Percentiles rank a stretch among this genome's conserved stretches.
These are phyloP conservation scores for Blastocystis sp. DNA, from an alignment of 352 stramenopile genomes.

Conservation along the genomic window DNA sequence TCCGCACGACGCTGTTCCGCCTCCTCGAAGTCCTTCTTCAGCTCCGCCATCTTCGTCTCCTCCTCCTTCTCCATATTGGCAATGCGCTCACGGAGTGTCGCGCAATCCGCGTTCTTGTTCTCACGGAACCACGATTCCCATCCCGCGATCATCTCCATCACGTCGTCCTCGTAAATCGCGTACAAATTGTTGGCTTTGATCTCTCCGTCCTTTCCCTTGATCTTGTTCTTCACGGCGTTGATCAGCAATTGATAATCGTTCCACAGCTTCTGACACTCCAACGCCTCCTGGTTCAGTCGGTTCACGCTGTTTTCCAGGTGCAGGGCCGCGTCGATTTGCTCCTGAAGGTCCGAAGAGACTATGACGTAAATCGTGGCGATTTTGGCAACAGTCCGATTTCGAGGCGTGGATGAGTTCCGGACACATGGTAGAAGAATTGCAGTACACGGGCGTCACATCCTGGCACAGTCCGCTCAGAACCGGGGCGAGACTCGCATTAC, in stretches of 20 bases:
- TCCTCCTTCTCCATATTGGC: not conserved
- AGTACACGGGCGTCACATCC: not conserved
- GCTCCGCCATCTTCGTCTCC: not conserved
- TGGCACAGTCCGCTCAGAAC: conserved; percentile 7
- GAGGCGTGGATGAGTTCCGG: not conserved
- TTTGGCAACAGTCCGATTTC: not conserved
- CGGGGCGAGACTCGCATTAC: not conserved
- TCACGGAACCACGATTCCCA: conserved; percentile 27
- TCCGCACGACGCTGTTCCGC: not conserved
- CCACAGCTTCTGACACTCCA: not conserved
- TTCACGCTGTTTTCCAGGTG: not conserved
- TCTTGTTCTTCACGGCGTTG: not conserved
- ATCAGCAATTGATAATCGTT: conserved; percentile 47
- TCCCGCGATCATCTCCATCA: not conserved
- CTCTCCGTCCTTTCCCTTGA: not conserved
- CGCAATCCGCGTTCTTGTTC: not conserved
- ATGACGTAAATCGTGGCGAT: not conserved
- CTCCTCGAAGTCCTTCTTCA: not conserved
- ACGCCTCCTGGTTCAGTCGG: not conserved
- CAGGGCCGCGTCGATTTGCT: not conserved
- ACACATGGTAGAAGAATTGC: not conserved
- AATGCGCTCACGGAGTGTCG: not conserved
- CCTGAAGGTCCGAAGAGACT: not conserved
- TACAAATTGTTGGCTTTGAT: conserved; percentile 2
- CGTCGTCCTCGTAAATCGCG: not conserved